A percentile compares a stretch with the other conserved stretches of the same genome.
Conservation (phyloP, 257 asterid genomes). For the Capsicum rhomboideum region DNA sequence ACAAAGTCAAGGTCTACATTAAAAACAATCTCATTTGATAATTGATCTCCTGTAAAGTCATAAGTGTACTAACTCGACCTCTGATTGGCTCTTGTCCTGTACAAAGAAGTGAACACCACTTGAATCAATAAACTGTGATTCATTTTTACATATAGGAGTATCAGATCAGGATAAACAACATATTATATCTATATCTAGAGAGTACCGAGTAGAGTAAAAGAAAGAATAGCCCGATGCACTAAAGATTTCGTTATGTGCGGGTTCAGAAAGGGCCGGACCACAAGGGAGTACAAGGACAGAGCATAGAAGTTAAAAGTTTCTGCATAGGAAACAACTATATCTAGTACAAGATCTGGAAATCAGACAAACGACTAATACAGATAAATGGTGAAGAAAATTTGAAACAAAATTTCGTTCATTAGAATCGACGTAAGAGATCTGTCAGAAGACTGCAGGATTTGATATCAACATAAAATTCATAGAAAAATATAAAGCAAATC, state of each 20-base stretch:
- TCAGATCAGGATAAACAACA: too few relatives aligned
- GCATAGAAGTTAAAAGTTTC: neutral
- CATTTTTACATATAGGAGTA: neutral
- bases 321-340: neutral
- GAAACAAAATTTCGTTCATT: neutral
- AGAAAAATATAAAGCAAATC: neutral
- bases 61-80: neutral
- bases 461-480: neutral
- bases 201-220: too few relatives aligned
- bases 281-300: neutral
- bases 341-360: neutral
- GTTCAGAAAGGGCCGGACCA: too few relatives aligned
- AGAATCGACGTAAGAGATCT: neutral
- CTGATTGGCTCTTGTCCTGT: neutral
- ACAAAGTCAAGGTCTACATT: neutral
- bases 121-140: neutral
- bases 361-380: neutral
- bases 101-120: neutral
- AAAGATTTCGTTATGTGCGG: too few relatives aligned
- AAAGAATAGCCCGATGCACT: too few relatives aligned
- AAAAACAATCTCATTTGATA: neutral
- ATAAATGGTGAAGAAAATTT: neutral
- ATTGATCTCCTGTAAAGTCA: neutral
- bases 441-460: neutral
- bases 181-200: too few relatives aligned